phyloP scores from a whole-genome alignment of 169 alveolate species.

The Plasmodium relictum region DNA sequence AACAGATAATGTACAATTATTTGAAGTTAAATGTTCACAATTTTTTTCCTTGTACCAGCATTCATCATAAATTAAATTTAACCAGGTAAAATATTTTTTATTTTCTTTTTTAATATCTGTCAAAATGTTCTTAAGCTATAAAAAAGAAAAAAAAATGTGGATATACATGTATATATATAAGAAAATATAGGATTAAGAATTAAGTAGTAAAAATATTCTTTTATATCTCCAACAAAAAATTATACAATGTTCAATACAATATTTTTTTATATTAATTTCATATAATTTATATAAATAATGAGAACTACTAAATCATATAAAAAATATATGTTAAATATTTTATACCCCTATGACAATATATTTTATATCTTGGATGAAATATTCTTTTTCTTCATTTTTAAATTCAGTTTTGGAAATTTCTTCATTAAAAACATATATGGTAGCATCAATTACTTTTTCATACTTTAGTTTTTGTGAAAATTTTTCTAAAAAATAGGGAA shows the following conservation, averaged over 20 bases:
- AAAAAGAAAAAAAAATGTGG: neutral
- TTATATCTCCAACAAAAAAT: no score
- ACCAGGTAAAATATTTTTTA: slow-evolving; percentile 33
- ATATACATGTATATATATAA: neutral
- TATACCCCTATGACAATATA: slow-evolving; percentile 26
- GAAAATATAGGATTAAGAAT: no score
- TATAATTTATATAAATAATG: no score
- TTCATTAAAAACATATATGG: slow-evolving; percentile 20
- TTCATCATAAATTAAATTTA: slow-evolving; percentile 32
- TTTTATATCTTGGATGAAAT: slow-evolving; percentile 23
- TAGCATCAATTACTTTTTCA: slow-evolving; percentile 52
- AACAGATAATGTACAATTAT: slow-evolving; percentile 22
- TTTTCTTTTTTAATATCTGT: slow-evolving; percentile 7
- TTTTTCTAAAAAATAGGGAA: slow-evolving; percentile 25
- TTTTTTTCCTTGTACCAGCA: slow-evolving; percentile 36
- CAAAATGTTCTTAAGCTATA: slow-evolving; percentile 19
- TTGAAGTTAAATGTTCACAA: slow-evolving; percentile 8
- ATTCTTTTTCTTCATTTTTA: slow-evolving; percentile 26
- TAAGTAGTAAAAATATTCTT: no score
- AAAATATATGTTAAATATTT: no score
- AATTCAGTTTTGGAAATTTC: neutral
- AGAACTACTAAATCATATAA: no score
- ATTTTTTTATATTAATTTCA: no score
- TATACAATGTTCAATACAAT: no score
- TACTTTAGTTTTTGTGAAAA: slow-evolving; percentile 29